Evolutionary conservation across 148 eudicot genomes (phyloP), one percentile per base, ranked within the genome.

Genomic region (Silene uniflora): DNA sequence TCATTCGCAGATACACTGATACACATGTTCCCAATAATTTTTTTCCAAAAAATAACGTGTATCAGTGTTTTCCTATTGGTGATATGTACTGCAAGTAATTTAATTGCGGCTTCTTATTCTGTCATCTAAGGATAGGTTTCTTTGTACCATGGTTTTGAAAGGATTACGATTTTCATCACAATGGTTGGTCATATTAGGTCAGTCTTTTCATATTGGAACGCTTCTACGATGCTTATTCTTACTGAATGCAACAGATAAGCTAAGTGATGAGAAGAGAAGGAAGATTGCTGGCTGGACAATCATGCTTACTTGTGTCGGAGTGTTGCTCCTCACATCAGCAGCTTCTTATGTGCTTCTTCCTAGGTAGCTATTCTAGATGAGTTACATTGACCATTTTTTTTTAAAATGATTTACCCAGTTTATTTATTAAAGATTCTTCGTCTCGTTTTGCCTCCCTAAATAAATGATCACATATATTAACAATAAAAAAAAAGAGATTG

Each of bases 231-330:
- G 49, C 75, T 71, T 62, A 18, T 62, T 62, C 21, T 71, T 8
- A 70, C 21, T 54, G 23, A 10, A 71, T 71, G 24, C 49, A 39
- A 71, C 79, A 84, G 91, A 74, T 78, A 75, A 67, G 68, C 64
- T 35, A 35, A 73, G 77, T 75, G 86, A 78, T 77, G 72, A n/a
- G 7, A 81, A 82, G 67, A 75, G 84, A 78, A 67, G 85, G 25
- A 86, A 79, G 63, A 75, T 86, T 62, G 91, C 87, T 77, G 81
- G 83, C 77, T 86, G 89, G 87, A 79, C 75, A 49, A 88, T 88
- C 84, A 73, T 81, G 74, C 56, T 83, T 66, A 73, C 83, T n/a
- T 84, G 86, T 73, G 12, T 72, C 11, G 89, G 89, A 44, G 82
- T 78, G 64, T 77, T 88, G 62, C 77, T 83, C 55, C 87, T 88